These are phyloP conservation scores for Boletus chippewaensis DNA, from an alignment of 1,284 basidiomycete genomes.

Conservation along the genomic window DNA sequence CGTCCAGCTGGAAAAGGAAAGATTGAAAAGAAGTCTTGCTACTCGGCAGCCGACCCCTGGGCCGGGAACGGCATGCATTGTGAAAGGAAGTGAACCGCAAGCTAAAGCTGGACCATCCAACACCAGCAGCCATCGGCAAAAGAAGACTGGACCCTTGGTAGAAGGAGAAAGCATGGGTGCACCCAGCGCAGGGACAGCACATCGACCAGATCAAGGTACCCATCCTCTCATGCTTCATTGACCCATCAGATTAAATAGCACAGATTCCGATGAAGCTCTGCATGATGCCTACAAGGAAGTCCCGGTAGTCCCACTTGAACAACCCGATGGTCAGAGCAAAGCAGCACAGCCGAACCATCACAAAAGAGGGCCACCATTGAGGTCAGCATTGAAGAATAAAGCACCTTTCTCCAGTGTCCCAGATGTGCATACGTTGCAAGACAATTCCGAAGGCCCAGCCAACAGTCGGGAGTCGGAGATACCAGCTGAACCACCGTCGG, in stretches of 20 bases:
- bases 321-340: background rate
- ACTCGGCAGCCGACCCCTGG: background rate
- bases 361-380: background rate
- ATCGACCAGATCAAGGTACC: no score
- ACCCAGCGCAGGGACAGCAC: no score
- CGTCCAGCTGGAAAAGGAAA: background rate
- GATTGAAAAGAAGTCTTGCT: background rate
- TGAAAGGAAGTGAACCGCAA: background rate
- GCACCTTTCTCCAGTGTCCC: background rate
- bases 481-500: background rate
- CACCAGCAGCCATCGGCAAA: no score
- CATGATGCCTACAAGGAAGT: no score
- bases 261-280: no score
- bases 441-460: background rate
- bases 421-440: background rate
- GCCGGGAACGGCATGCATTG: background rate
- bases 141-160: no score
- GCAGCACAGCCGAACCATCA: background rate
- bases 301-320: background rate
- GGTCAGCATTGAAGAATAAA: background rate
- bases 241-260: background rate
- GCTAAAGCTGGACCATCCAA: no score
- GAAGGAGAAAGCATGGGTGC: no score
- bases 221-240: no score
- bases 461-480: no score